A percentile compares a stretch with the other conserved stretches of the same genome.
phyloP scores from a whole-genome alignment of 768 basidiomycete genomes.

The Lenzites betulinus region DNA sequence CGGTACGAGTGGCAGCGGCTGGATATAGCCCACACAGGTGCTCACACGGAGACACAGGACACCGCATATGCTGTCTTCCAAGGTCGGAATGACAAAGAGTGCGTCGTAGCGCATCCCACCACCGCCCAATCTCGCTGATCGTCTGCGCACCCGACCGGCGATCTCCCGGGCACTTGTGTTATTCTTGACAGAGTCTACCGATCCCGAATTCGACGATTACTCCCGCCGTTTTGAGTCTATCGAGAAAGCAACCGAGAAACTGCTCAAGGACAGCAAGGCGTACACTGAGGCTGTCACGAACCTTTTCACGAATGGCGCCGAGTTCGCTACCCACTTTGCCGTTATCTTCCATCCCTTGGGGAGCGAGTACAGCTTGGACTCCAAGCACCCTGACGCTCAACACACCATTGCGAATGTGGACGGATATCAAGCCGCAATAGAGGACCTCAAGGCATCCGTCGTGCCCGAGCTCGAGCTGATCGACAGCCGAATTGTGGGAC shows the following conservation, averaged over 20 bases:
- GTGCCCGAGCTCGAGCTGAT: conserved; percentile 94
- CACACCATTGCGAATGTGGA: conserved; percentile 80
- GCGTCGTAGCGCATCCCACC: conserved; percentile 17
- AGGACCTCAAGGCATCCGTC: conserved; percentile 78
- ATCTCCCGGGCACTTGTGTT: background rate
- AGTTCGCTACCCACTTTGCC: conserved; percentile 65
- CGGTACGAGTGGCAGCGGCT: conserved; percentile 21
- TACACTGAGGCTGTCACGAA: conserved; percentile 83
- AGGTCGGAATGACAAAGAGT: conserved; percentile 95
- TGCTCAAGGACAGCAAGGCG: conserved; percentile 88
- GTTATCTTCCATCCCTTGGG: conserved; percentile 64
- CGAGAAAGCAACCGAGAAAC: conserved; percentile 83
- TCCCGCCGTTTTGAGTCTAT: conserved; percentile 74
- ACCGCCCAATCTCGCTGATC: background rate
- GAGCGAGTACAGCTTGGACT: conserved; percentile 77
- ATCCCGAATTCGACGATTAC: conserved; percentile 90
- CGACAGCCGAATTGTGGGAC: conserved; percentile 79
- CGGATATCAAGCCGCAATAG: conserved; percentile 71
- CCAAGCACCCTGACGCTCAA: conserved; percentile 75
- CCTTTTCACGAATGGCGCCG: conserved; percentile 65
- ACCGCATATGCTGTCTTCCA: conserved; percentile 85
- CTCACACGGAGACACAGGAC: conserved; percentile 51
- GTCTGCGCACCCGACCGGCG: conserved; percentile 25
- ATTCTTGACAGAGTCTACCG: conserved; percentile 60
- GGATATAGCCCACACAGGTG: background rate